Percentiles rank a stretch among this genome's conserved stretches.
These are phyloP conservation scores for Boletus sensibilis DNA, from an alignment of 768 basidiomycete genomes.

Conservation along the genomic window DNA sequence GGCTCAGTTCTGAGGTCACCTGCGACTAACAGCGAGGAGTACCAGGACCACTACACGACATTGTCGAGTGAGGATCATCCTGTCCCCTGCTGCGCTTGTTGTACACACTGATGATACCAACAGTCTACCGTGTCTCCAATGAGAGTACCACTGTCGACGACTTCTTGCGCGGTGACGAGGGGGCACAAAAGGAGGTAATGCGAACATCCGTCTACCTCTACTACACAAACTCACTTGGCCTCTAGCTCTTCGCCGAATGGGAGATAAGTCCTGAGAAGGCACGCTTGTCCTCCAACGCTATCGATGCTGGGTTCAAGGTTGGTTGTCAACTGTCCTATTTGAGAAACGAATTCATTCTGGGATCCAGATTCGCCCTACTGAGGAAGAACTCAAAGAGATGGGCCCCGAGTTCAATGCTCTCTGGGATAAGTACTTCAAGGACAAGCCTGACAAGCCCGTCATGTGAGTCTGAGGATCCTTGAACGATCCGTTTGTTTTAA, in stretches of 20 bases:
- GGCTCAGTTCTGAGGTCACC: constrained; percentile 1
- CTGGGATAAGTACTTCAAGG: constrained; percentile 71
- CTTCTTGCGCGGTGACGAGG: constrained; percentile 67
- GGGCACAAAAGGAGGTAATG: constrained; percentile 52
- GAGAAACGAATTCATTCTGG: background rate
- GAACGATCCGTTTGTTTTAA: background rate
- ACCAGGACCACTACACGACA: constrained; percentile 75
- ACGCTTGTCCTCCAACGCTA: constrained; percentile 64
- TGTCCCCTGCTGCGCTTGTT: background rate
- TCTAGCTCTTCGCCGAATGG: constrained; percentile 59
- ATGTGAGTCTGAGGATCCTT: constrained; percentile 42
- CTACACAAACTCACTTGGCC: background rate
- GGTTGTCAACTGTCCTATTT: background rate
- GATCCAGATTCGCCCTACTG: constrained; percentile 63
- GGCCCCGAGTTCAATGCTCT: constrained; percentile 73
- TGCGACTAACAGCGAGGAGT: constrained; percentile 50
- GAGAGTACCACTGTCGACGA: constrained; percentile 63
- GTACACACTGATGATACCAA: background rate
- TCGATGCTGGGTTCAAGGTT: constrained; percentile 76
- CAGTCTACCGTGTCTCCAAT: constrained; percentile 67
- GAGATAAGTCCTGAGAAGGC: constrained; percentile 67
- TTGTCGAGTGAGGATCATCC: constrained; percentile 46
- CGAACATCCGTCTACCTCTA: background rate
- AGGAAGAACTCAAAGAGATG: constrained; percentile 71
- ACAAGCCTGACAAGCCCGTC: constrained; percentile 78